Base-by-base conservation (phyloP, 1,284 basidiomycete genomes). In the Austroboletus niveus region DNA sequence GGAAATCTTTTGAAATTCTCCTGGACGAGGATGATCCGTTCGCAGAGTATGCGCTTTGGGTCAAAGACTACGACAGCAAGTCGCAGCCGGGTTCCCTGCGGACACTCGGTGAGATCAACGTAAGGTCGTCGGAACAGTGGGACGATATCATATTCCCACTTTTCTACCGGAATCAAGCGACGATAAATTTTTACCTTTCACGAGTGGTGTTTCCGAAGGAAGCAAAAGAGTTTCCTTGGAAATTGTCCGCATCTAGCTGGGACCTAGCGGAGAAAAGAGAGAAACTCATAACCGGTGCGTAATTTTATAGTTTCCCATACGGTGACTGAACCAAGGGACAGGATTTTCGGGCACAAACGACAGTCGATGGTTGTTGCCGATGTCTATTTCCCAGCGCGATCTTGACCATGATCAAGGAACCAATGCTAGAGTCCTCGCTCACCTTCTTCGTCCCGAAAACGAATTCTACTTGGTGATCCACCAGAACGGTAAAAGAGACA, bases 1-100 rank as follows among this genome's bases (percentile, higher is more conserved):
- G 61, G 24, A 44, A 52, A 5, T 70, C 66, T 49, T 77, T 81
- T 41, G 54, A 70, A 4, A 57, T 71, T 4, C 60, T 81, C 3
- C 59, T 63, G 42, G 72, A 70, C 30, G 63, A 68, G 4, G 75
- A 78, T 48, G 73, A 79, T 53, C 75, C 76, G 2, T 54, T 56
- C 0, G 42, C 62, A n/a, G 72, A 74, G 47, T 81, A 80, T 47
- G 62, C 72, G 27, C 51, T 57, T 6, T 81, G 79, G 79, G 64
- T 73, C 5, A 31, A 42, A 32, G 51, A 46, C 3, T 48, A 24
- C 24, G 20, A 30, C 5, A 9, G 8, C 8, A 32, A 30, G 2
- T 10, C 32, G 1, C 49, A 75, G 5, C 74, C 74, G 0, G 22
- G 41, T 0, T 41, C 31, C 12, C 55, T 77, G 4, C 62, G 51